Evolutionary conservation across 345 rosid species (phyloP).

Genomic region (Citrus glauca): DNA sequence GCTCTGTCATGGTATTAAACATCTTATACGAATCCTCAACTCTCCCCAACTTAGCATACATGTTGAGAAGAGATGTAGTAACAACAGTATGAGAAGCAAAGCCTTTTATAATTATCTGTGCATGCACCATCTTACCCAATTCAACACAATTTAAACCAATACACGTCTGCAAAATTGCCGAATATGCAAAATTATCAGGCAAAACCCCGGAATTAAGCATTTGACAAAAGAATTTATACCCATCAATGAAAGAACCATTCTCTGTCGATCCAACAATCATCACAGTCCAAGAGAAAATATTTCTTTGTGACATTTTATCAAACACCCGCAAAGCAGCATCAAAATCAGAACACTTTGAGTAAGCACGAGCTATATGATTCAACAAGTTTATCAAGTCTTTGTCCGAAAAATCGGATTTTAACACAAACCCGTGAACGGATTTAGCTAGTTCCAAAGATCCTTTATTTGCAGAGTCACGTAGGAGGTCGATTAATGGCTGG

Average conservation of each 20-base stretch:
- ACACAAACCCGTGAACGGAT: slow-evolving; percentile 29
- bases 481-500: slow-evolving; percentile 27
- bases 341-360: slow-evolving; percentile 37
- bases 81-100: slow-evolving; percentile 28
- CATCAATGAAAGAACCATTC: slow-evolving; percentile 28
- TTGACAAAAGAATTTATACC: slow-evolving; percentile 23
- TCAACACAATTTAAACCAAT: slow-evolving; percentile 31
- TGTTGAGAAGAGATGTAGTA: slow-evolving; percentile 37
- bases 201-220: slow-evolving; percentile 24
- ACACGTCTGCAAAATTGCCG: slow-evolving; percentile 37
- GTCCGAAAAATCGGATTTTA: slow-evolving; percentile 14
- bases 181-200: slow-evolving; percentile 36
- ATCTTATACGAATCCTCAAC: slow-evolving; percentile 29
- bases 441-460: slow-evolving; percentile 17
- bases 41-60: slow-evolving; percentile 43
- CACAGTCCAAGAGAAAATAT: slow-evolving; percentile 44
- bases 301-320: slow-evolving; percentile 36
- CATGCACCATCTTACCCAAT: slow-evolving; percentile 34
- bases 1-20: slow-evolving; percentile 28
- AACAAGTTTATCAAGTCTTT: slow-evolving; percentile 21
- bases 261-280: slow-evolving; percentile 39
- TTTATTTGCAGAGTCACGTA: slow-evolving; percentile 27
- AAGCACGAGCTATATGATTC: slow-evolving; percentile 28
- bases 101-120: slow-evolving; percentile 32
- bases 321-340: slow-evolving; percentile 29